Percentiles rank a stretch among this genome's conserved stretches.
phyloP scores from a whole-genome alignment of 2,329 filamentous ascomycete genomes.

The Trichoderma semiorbis region DNA sequence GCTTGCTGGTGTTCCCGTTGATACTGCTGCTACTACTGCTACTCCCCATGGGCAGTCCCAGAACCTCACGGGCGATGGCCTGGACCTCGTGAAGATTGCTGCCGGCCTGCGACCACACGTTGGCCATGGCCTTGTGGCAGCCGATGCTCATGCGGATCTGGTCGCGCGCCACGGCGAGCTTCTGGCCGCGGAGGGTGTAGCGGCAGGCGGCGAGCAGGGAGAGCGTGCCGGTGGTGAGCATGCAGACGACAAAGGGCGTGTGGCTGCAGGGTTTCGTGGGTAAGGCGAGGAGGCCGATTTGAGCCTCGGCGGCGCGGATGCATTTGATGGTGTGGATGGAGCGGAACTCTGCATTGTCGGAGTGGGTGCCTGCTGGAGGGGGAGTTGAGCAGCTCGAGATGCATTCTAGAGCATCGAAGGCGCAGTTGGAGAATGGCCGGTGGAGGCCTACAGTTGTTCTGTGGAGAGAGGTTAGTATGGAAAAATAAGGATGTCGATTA shows the following conservation, averaged over 20 bases:
- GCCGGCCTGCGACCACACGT: slow-evolving; percentile 36
- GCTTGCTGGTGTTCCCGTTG: background rate
- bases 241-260: slow-evolving; percentile 40
- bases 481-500: no score
- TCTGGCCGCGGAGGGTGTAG: slow-evolving; percentile 31
- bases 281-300: slow-evolving; percentile 37
- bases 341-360: slow-evolving; percentile 24
- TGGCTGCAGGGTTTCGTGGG: slow-evolving; percentile 35
- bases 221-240: slow-evolving; percentile 38
- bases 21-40: background rate
- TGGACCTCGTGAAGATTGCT: slow-evolving; percentile 39
- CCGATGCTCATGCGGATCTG: slow-evolving; percentile 43
- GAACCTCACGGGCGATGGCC: slow-evolving; percentile 35
- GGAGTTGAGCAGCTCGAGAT: slow-evolving; percentile 37
- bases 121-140: slow-evolving; percentile 35
- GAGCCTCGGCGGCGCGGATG: slow-evolving; percentile 36
- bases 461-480: background rate
- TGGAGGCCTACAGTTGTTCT: slow-evolving; percentile 36
- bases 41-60: slow-evolving; percentile 6
- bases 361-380: slow-evolving; percentile 16
- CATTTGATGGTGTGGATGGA: slow-evolving; percentile 40
- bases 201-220: slow-evolving; percentile 37
- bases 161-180: slow-evolving; percentile 36
- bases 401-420: slow-evolving; percentile 36
- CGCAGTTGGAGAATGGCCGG: slow-evolving; percentile 38